phyloP scores from a whole-genome alignment of 2,329 filamentous ascomycete genomes.

The Domatiomyces globalis region DNA sequence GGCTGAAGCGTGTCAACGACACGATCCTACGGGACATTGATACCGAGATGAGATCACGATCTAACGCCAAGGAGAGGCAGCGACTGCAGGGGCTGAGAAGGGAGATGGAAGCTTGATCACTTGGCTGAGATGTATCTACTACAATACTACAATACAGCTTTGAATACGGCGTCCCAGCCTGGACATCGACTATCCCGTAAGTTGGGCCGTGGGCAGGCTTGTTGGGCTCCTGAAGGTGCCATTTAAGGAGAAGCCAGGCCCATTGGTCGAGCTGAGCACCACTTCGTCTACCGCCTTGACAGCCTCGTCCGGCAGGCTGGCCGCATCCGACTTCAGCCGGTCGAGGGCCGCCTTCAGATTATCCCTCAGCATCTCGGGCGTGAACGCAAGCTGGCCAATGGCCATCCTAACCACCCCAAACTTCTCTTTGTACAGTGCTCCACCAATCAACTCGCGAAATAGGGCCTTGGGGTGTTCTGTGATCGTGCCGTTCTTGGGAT shows the following conservation, averaged over 20 bases:
- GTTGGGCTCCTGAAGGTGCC: constrained; percentile 57
- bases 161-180: not conserved
- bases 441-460: constrained; percentile 70
- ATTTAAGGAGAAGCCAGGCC: constrained; percentile 74
- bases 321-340: constrained; percentile 64
- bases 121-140: not conserved
- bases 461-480: constrained; percentile 62
- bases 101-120: constrained; percentile 8
- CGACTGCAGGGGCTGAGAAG: constrained; percentile 10
- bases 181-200: not conserved
- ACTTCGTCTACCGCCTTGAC: constrained; percentile 62
- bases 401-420: constrained; percentile 73
- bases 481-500: constrained; percentile 72
- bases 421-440: constrained; percentile 74
- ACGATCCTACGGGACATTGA: constrained; percentile 52
- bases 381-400: constrained; percentile 81
- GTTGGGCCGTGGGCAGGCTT: constrained; percentile 37
- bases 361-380: constrained; percentile 67
- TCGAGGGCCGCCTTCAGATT: constrained; percentile 70
- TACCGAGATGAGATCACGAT: constrained; percentile 45
- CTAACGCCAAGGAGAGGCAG: constrained; percentile 22
- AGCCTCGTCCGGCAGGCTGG: constrained; percentile 41
- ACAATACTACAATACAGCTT: not conserved
- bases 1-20: constrained; percentile 44
- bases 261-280: constrained; percentile 69